Base-by-base conservation (phyloP, 2,329 filamentous ascomycete species). In the Exutisphaerella laricina region DNA sequence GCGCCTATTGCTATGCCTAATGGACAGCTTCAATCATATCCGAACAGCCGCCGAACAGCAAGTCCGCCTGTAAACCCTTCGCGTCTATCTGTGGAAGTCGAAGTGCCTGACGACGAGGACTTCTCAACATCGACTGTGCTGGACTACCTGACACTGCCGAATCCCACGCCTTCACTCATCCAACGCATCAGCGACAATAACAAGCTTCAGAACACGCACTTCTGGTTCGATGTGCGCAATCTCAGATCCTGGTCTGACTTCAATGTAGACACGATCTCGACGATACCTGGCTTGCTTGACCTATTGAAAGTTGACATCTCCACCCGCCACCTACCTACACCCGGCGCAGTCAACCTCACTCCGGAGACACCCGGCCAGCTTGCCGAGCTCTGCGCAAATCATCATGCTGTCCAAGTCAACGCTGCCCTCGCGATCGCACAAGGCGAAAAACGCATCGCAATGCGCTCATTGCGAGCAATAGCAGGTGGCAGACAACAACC, bases 151-250 rank as follows among this genome's bases (percentile, higher is more conserved):
- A 88, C 84, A 2, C 72, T 76, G 0, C 69, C 85, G 47, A 95
- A 94, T 60, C 88, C 89, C 14, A 82, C 87, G 16, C 84, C 89
- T 13, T 83, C 84, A 29, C 73, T 95, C 23, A 87, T 94, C 26
- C 84, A 84, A 59, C 85, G 83, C 54, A 54, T 55, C 23, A 78
- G 90, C 54, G 85, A 84, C 46, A 82, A 84, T 61, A 62, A 80
- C 68, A 85, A 80, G 63, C 81, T 74, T 58, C 77, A 74, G 66
- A 83, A 77, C 57, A 87, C 83, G 64, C 82, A 94, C 70, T 95
- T 90, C 66, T 97, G 90, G 90, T 96, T 88, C 85, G 90, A 97
- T 59, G 77, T 94, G 45, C 85, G 90, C 55, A 90, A 94, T 62
- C 73, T 96, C 53, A 80, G 86, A 50, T 77, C 80, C 49, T 96